Percentiles rank a stretch among this genome's conserved stretches.
Evolutionary conservation across 176 grass and related monocot genomes (phyloP).

Genomic region (Triticum timopheevii): DNA sequence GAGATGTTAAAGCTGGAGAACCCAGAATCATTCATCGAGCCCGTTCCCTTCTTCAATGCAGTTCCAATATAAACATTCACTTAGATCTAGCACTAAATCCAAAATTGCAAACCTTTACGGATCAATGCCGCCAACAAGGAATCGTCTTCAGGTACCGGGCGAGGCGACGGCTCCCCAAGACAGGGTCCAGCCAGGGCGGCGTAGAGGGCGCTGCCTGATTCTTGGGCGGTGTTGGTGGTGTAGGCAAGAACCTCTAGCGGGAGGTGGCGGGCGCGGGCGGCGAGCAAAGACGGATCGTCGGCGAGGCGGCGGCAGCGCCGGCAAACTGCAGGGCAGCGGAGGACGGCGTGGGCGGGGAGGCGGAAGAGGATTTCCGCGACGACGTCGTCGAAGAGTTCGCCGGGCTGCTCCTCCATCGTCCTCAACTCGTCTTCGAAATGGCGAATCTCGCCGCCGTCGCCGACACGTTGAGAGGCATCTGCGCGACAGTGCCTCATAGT

Average conservation of each 20-base stretch:
- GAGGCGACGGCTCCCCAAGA: not conserved
- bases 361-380: not conserved
- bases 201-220: not conserved
- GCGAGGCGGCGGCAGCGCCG: not conserved
- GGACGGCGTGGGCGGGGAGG: not conserved
- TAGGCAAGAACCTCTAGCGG: not conserved
- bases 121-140: not conserved
- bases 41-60: not conserved
- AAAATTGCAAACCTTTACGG: not conserved
- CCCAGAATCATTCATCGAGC: not conserved
- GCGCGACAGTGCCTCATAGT: too few relatives aligned
- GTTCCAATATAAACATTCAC: not conserved
- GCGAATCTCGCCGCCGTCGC: not conserved
- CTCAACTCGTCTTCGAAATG: not conserved
- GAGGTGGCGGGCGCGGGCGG: not conserved
- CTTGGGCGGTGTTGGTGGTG: not conserved
- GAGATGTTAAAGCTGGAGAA: not conserved
- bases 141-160: not conserved
- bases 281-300: not conserved
- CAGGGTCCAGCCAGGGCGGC: not conserved
- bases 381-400: not conserved
- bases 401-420: not conserved
- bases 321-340: not conserved
- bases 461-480: too few relatives aligned
- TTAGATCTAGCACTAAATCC: not conserved